Evolutionary conservation across 1,284 basidiomycete genomes (phyloP).

Genomic region (Boletus smithii): DNA sequence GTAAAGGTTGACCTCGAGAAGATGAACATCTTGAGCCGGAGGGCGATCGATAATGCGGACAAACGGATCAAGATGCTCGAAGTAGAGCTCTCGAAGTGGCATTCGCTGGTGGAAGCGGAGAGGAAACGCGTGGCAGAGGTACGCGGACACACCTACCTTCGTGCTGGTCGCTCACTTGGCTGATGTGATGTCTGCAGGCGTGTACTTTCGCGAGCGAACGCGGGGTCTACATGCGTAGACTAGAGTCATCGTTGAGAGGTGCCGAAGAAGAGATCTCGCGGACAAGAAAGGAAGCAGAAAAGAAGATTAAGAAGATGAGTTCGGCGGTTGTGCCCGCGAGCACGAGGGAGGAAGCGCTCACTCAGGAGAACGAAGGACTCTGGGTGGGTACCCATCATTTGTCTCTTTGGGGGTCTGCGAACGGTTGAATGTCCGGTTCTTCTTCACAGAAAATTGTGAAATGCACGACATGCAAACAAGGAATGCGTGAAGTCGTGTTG

Average conservation of each 20-base stretch:
- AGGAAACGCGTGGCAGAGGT: conserved; percentile 37
- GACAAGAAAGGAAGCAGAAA: conserved; percentile 51
- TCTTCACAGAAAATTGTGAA: conserved; percentile 71
- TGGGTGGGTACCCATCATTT: conserved; percentile 49
- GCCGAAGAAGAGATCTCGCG: conserved; percentile 31
- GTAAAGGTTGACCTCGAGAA: conserved; percentile 51
- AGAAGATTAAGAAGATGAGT: conserved; percentile 44
- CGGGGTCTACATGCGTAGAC: conserved; percentile 24
- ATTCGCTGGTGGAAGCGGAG: conserved; percentile 37
- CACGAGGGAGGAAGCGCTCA: conserved; percentile 41
- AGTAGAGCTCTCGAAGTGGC: conserved; percentile 33
- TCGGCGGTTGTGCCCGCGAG: conserved; percentile 30
- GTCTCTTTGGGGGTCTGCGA: too few relatives aligned
- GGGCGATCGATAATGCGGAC: conserved; percentile 41
- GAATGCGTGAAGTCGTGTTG: conserved; percentile 84
- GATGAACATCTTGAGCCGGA: conserved; percentile 44
- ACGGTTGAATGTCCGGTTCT: too few relatives aligned
- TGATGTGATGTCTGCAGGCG: conserved; percentile 20
- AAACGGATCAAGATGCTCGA: conserved; percentile 35
- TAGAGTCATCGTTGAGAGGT: conserved; percentile 22
- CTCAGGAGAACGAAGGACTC: conserved; percentile 56
- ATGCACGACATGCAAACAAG: conserved; percentile 87
- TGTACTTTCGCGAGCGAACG: conserved; percentile 28
- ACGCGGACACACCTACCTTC: conserved; percentile 4
- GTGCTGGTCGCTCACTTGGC: conserved; percentile 12